Base-by-base conservation (phyloP, 176 grass and related monocot genomes). In the Sorghum bicolor region DNA sequence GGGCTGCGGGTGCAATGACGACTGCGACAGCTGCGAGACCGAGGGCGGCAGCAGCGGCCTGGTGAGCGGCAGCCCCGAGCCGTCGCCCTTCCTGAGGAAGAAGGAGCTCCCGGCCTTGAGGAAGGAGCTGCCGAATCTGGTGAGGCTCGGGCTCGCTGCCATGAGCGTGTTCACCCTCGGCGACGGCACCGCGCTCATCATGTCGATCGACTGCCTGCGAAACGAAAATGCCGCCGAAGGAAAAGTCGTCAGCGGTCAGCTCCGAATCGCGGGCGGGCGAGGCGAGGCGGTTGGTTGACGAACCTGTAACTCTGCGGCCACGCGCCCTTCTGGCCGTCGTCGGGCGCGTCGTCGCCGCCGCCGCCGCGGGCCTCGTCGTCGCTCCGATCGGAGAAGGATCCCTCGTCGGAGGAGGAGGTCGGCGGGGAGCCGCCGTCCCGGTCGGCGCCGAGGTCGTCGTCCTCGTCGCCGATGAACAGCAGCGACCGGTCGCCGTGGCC, bases 301-400 rank as follows among this genome's bases (percentile, higher is more conserved):
- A 16, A 94, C 93, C 88, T 93, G 83, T 91, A 96, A 60, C 91
- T 96, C 80, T 83, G 76, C 14, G 94, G 94, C 94, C 94, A 96
- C 19, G 77, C 40, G 68, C 50, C 57, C 71, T 69, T 75, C 40
- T 34, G 72, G 19, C 34, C 65, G 53, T 65, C 63, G 17, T 76
- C 40, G 38, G 77, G 50, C 22, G 38, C 63, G 71, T 63, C 70
- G 64, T 75, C 37, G 45, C 66, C 24, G 20, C 73, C 12, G 29
- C 73, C 64, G n/a, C 38, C 9, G 84, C 43, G 3, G 47, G 45
- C 14, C 15, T 50, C 16, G 16, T 50, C 47, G 5, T 50, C 47
- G 16, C 47, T 50, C 47, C 47, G 47, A 19, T 50, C 47, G 47
- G 47, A 50, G 47, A 50, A 50, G 47, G 47, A 19, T 6, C 16